Conservation (phyloP, 2,329 filamentous ascomycete species). For the Alternaria conjuncta region DNA sequence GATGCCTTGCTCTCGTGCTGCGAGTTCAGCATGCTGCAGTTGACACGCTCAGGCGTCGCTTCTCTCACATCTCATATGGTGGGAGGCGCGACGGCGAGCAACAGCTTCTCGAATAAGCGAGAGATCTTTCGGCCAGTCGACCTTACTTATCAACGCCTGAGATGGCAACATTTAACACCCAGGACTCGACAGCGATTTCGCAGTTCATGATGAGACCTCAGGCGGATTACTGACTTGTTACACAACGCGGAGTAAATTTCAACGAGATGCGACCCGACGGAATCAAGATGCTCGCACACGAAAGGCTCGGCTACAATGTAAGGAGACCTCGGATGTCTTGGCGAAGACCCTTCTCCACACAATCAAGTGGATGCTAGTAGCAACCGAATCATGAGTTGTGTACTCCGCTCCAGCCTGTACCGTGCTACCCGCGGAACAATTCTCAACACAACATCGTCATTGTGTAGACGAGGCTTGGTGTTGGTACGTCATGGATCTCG, state of each 20-base stretch:
- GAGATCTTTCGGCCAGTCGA: neutral
- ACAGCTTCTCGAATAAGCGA: neutral
- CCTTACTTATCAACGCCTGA: neutral
- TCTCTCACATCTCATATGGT: neutral
- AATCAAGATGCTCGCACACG: neutral
- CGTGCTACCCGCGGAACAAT: neutral
- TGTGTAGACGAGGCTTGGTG: neutral
- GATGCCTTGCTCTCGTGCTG: accelerated
- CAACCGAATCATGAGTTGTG: neutral
- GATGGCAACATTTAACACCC: neutral
- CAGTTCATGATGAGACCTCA: neutral
- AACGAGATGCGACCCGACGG: neutral
- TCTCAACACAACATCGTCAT: neutral
- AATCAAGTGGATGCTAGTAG: neutral
- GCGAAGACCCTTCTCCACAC: neutral
- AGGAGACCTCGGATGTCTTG: neutral
- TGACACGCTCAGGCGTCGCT: neutral
- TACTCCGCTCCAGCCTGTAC: neutral
- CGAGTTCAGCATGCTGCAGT: neutral
- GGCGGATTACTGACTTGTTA: neutral
- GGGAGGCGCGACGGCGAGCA: too few relatives aligned
- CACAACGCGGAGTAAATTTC: neutral
- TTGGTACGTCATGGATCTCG: slow-evolving; percentile 4
- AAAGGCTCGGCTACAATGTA: neutral
- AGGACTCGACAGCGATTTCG: neutral